Percentiles rank a stretch among this genome's conserved stretches.
Conservation (phyloP, 176 grass and related monocot species). For the Thinopyrum elongatum region DNA sequence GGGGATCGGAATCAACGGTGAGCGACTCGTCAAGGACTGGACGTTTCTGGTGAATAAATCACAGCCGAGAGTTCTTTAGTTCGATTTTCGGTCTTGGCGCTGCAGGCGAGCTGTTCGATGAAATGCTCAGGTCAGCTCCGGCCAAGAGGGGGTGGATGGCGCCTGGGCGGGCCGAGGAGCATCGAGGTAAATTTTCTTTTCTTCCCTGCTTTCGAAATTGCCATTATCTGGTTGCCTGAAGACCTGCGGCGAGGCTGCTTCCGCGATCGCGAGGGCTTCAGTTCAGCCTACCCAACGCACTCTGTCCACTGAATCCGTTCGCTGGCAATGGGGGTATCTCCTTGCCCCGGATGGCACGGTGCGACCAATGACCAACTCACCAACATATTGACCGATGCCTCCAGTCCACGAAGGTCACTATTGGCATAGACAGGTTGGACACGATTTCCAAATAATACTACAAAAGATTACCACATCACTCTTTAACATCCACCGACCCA, state of each 20-base stretch:
- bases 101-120: background rate
- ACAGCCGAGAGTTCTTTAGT: background rate
- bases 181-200: background rate
- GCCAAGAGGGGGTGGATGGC: background rate
- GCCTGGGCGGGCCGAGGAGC: background rate
- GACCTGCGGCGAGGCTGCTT: background rate
- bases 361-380: background rate
- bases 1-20: background rate
- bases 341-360: background rate
- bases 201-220: background rate
- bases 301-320: background rate
- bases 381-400: background rate
- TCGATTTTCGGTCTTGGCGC: background rate
- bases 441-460: background rate
- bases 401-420: background rate
- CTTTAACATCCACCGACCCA: background rate
- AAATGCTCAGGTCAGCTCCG: background rate
- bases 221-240: background rate
- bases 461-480: background rate
- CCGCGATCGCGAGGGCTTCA: background rate
- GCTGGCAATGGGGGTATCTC: background rate
- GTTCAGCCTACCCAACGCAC: background rate
- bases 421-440: background rate
- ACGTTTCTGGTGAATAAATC: background rate
- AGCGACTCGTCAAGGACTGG: background rate